Percentiles rank a stretch among this genome's conserved stretches.
Evolutionary conservation across 1,284 basidiomycete genomes (phyloP).

Genomic region (Tausonia pullulans): DNA sequence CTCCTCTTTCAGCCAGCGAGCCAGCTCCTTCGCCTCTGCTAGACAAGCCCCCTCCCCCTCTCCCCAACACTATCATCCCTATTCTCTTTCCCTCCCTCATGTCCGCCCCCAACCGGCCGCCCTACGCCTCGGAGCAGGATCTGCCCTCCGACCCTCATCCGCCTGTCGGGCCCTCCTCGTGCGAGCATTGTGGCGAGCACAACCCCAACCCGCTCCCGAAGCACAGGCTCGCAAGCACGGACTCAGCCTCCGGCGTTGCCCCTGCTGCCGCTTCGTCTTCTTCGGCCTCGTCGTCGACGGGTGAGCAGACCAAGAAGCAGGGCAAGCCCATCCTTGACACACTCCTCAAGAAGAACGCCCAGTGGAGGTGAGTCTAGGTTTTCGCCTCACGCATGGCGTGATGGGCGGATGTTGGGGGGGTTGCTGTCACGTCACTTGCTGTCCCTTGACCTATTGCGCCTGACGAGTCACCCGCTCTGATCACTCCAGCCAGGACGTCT

Average conservation of each 20-base stretch:
- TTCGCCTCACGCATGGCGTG: background rate
- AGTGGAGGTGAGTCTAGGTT: conserved; percentile 7
- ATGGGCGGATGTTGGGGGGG: background rate
- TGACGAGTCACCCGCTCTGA: background rate
- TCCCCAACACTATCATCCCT: background rate
- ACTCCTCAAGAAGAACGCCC: conserved; percentile 12
- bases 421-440: background rate
- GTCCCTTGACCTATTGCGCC: background rate
- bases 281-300: background rate
- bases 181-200: background rate
- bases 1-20: no score
- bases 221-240: background rate
- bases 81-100: background rate
- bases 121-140: conserved; percentile 7
- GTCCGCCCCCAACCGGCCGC: background rate
- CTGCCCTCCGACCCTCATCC: conserved; percentile 1
- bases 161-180: background rate
- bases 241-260: background rate
- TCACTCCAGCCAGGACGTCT: conserved; percentile 11
- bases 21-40: no score
- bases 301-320: background rate
- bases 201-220: background rate
- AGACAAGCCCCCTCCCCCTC: background rate
- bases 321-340: conserved; percentile 10
- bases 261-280: background rate